Evolutionary conservation across 148 eudicot species (phyloP), one percentile per base, ranked within the genome.

Genomic region (Silene uniflora): DNA sequence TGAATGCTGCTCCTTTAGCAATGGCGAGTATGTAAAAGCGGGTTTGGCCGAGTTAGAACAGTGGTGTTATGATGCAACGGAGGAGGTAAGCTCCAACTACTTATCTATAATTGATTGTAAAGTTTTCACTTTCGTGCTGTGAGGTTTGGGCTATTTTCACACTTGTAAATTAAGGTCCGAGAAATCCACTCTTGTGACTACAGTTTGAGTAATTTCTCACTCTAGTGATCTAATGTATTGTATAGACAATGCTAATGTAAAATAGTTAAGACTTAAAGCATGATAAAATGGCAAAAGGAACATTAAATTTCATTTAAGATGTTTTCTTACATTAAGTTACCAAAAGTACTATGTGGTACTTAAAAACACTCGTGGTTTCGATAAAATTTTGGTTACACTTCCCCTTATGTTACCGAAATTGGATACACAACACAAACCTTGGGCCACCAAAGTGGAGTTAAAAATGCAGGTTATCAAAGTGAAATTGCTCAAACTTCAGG

Each of bases 1-100:
- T 11, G 98, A 96, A 85, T 96, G 98, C 81, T 96, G 98, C 87
- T 92, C 99, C 71, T 92, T 96, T 75, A 96, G 98, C 74, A 92
- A 96, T 81, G 99, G 98, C 11, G 98, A 96, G 84, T 92, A 89
- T 52, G 97, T 92, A 67, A 96, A 95, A 85, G 84, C 97, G 12
- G 99, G 99, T 73, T 77, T 95, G 83, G 97, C 97, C 56, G 99
- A 95, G 79, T 77, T 95, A 76, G 99, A 95, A 78, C 98, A 92
- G 65, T 92, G 98, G 99, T 92, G 97, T 67, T 81, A 86, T 79
- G 85, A 86, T 81, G 93, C 97, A 58, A 87, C 88, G 35, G 99
- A 95, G 69, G 99, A 95, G 81, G 99, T 95, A 88, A 86, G 55
- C 69, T 76, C 23, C 29, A 61, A 13, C 24, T 12, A 21, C 44